These are phyloP conservation scores for Shiraia sp. DNA, from an alignment of 2,329 filamentous ascomycete genomes.

Conservation along the genomic window DNA sequence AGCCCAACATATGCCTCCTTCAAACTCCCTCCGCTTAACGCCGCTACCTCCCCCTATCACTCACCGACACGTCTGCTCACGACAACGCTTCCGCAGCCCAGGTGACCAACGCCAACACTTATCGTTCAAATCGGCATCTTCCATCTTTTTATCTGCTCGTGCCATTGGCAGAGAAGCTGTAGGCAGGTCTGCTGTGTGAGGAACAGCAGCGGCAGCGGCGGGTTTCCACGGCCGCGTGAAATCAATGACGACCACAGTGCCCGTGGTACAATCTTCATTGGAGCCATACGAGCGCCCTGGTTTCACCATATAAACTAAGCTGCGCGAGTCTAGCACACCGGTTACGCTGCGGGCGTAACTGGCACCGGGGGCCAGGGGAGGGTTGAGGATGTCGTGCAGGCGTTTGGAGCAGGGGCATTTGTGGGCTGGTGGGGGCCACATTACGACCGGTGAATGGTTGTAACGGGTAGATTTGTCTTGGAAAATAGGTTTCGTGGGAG, in stretches of 20 bases:
- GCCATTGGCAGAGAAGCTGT: too few relatives aligned
- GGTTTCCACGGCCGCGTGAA: slow-evolving; percentile 25
- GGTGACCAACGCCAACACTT: neutral
- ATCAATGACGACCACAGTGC: slow-evolving; percentile 38
- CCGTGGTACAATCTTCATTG: slow-evolving; percentile 22
- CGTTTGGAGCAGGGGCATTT: slow-evolving; percentile 31
- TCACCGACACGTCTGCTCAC: slow-evolving; percentile 2
- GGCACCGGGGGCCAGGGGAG: slow-evolving; percentile 12
- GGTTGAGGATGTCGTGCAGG: slow-evolving; percentile 41
- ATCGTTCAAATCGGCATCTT: neutral
- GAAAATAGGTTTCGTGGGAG: slow-evolving; percentile 1
- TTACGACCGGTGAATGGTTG: slow-evolving; percentile 30
- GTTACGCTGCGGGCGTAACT: slow-evolving; percentile 23
- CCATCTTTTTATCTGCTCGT: neutral
- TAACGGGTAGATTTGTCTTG: slow-evolving; percentile 24
- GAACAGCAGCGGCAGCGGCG: neutral
- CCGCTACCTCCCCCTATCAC: too few relatives aligned
- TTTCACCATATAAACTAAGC: slow-evolving; percentile 40
- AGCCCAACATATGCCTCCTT: slow-evolving; percentile 6
- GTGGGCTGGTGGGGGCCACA: slow-evolving; percentile 41
- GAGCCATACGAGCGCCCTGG: slow-evolving; percentile 22
- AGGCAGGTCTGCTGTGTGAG: too few relatives aligned
- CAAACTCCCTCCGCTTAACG: too few relatives aligned
- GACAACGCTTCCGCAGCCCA: neutral
- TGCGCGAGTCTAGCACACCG: slow-evolving; percentile 36